Conservation (phyloP, 768 basidiomycete genomes). For the Calocybe gangraenosa region DNA sequence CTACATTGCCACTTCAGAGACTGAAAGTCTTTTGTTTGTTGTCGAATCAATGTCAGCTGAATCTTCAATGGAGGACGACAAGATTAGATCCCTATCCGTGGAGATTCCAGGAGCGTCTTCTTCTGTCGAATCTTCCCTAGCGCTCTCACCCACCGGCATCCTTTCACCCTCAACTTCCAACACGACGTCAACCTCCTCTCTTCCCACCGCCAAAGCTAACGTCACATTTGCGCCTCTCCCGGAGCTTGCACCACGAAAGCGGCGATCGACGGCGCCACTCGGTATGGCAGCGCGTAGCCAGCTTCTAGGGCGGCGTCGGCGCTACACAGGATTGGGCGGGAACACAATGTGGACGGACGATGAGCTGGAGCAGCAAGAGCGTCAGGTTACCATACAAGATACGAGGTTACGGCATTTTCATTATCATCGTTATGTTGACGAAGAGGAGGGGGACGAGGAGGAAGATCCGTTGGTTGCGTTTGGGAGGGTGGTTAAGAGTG, state of each 20-base stretch:
- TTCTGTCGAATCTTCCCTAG: slow-evolving; percentile 11
- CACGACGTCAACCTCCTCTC: slow-evolving; percentile 29
- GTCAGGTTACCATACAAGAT: slow-evolving; percentile 19
- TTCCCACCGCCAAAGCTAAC: slow-evolving; percentile 21
- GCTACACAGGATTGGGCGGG: slow-evolving; percentile 3
- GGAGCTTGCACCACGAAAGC: slow-evolving; percentile 43
- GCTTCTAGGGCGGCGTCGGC: slow-evolving; percentile 31
- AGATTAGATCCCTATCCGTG: slow-evolving; percentile 6
- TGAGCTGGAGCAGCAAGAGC: slow-evolving; percentile 31
- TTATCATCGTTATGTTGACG: slow-evolving; percentile 3
- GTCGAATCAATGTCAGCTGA: slow-evolving; percentile 16
- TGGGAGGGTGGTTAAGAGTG: slow-evolving; percentile 48
- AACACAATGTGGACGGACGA: slow-evolving; percentile 35
- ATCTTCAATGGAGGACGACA: slow-evolving; percentile 11
- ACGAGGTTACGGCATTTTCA: slow-evolving; percentile 14
- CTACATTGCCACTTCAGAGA: too few species aligned
- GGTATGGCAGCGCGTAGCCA: slow-evolving; percentile 49
- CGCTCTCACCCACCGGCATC: slow-evolving; percentile 21
- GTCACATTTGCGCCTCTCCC: slow-evolving; percentile 63
- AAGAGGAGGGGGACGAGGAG: slow-evolving; percentile 21
- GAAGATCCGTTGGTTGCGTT: slow-evolving; percentile 48
- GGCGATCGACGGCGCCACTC: slow-evolving; percentile 44
- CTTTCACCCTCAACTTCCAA: slow-evolving; percentile 50
- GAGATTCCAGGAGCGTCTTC: slow-evolving; percentile 8
- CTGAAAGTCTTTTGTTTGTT: too few species aligned